These are phyloP conservation scores for Phanerodontia chrysosporium DNA, from an alignment of 768 basidiomycete genomes.

Conservation along the genomic window DNA sequence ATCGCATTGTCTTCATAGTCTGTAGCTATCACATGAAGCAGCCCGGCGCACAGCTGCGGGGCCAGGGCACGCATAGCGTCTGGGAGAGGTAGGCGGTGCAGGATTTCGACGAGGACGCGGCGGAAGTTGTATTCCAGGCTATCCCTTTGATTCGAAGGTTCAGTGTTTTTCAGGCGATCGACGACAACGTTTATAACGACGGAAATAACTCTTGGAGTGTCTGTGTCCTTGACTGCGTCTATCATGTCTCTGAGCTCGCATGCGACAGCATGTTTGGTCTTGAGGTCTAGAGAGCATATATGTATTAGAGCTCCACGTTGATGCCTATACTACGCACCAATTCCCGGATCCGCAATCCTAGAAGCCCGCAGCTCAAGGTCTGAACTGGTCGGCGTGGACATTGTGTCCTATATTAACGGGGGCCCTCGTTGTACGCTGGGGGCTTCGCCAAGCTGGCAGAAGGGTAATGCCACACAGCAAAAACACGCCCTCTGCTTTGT, in stretches of 20 bases:
- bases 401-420: constrained; percentile 15
- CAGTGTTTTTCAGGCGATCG: constrained; percentile 66
- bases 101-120: constrained; percentile 79
- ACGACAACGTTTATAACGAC: constrained; percentile 71
- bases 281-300: constrained; percentile 47
- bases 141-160: constrained; percentile 64
- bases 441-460: not conserved
- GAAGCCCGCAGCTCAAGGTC: constrained; percentile 72
- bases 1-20: constrained; percentile 98
- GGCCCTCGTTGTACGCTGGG: not conserved
- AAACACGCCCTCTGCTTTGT: no score
- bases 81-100: constrained; percentile 80
- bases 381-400: constrained; percentile 44
- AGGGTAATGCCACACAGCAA: not conserved
- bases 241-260: constrained; percentile 79
- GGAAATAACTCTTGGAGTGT: constrained; percentile 64
- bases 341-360: constrained; percentile 69
- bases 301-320: not conserved
- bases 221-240: constrained; percentile 73
- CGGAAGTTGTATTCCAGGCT: constrained; percentile 77
- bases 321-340: constrained; percentile 40
- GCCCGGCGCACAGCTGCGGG: constrained; percentile 64
- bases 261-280: constrained; percentile 65
- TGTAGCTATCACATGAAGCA: constrained; percentile 77
- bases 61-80: constrained; percentile 74